Base-by-base conservation (phyloP, 768 basidiomycete species). In the Amanita pallidorosea region DNA sequence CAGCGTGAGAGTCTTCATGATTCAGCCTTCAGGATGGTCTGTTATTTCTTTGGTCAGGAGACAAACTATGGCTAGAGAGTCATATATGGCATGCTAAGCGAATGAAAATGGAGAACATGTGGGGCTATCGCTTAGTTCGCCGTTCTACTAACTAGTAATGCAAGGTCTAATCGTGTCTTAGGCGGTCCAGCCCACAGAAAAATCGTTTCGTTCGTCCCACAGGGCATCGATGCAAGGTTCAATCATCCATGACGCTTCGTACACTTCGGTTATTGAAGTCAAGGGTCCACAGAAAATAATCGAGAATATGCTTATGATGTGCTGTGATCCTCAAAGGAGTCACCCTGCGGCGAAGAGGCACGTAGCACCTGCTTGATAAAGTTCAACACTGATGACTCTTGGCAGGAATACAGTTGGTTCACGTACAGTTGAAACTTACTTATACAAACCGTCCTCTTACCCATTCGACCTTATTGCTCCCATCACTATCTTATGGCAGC, bases 81-180 rank as follows among this genome's bases (percentile, higher is more conserved):
- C 96, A 99, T 63, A 67, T 98, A 17, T 98, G 93, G 91, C 95
- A 97, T 59, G 88, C 93, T 1, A 98, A 97, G 66, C 80, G 96
- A 5, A 95, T 95, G 83, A 81, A 85, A 54, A 97, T 98, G 95
- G 76, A 83, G 57, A 83, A 82, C 55, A 74, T 88, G 65, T 98
- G 93, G 93, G 91, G 90, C 0, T 91, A 90, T 63, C 76, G 90
- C 57, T 70, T 99, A 49, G 92, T 90, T 25, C 18, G 75, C 61
- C 41, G 6, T 1, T 47, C 27, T 29, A 23, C 15, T 13, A 17
- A 42, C 40, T 22, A 41, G 45, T 31, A 7, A 7, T 20, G 1
- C n/a, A 34, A 8, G 27, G 42, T 41, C 13, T 45, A 41, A 13
- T 4, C 23, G n/a, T 23, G 23, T 49, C 5, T 42, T 54, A 93